A percentile compares a stretch with the other conserved stretches of the same genome.
Conservation (phyloP, 257 asterid species). For the Fraxinus excelsior region DNA sequence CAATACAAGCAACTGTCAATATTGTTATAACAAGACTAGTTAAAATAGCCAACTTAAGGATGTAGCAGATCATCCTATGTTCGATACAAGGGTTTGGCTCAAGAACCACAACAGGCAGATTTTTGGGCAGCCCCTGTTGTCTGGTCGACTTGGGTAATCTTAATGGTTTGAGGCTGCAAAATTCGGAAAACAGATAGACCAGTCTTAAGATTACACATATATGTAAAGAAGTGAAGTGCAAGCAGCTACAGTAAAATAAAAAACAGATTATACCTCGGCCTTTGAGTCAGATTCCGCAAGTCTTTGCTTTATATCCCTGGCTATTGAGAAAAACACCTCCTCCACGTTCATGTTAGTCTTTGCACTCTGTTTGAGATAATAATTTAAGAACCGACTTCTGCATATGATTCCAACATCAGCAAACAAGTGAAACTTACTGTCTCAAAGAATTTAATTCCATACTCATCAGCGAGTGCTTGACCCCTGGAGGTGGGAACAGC, state of each 20-base stretch:
- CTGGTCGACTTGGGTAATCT: constrained; percentile 72
- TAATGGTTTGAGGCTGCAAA: constrained; percentile 76
- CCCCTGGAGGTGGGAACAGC: constrained; percentile 95
- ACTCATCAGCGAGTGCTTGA: constrained; percentile 94
- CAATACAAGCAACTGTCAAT: constrained; percentile 48
- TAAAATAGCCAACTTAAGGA: constrained; percentile 36
- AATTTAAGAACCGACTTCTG: constrained; percentile 23
- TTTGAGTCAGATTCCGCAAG: constrained; percentile 66
- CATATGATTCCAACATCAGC: constrained; percentile 13
- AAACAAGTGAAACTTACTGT: constrained; percentile 55
- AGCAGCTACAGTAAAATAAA: too few relatives aligned
- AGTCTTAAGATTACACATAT: too few relatives aligned
- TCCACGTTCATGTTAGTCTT: constrained; percentile 92
- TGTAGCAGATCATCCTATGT: constrained; percentile 29
- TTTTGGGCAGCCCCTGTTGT: constrained; percentile 54
- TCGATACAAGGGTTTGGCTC: constrained; percentile 28
- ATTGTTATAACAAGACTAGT: constrained; percentile 32
- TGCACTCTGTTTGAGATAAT: constrained; percentile 64
- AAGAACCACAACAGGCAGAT: constrained; percentile 84
- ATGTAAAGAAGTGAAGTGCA: too few relatives aligned
- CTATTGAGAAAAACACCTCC: constrained; percentile 95
- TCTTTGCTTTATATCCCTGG: constrained; percentile 89
- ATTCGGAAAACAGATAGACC: too few relatives aligned
- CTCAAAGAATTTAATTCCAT: constrained; percentile 89
- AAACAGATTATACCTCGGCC: not conserved